Conservation (phyloP, 2,329 filamentous ascomycete genomes). For the Neofusicoccum umdonicola region DNA sequence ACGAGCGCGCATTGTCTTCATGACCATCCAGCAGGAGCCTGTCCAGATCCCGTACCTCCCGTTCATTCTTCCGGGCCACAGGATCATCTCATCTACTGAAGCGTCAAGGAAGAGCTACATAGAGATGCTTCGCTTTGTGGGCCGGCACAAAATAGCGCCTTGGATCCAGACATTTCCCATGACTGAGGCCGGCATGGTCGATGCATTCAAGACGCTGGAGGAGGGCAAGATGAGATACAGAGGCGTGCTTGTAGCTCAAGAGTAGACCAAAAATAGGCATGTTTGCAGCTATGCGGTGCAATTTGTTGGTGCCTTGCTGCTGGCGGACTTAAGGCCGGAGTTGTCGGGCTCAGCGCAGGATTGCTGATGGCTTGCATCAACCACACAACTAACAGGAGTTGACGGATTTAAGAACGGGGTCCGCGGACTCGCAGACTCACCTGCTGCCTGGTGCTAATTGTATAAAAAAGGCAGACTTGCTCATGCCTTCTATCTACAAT, state of each 20-base stretch:
- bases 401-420: no score
- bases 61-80: conserved; percentile 34
- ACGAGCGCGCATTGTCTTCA: conserved; percentile 32
- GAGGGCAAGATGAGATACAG: conserved; percentile 18
- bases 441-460: no score
- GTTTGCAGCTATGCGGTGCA: background rate
- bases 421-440: no score
- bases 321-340: no score
- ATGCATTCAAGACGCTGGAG: conserved; percentile 18
- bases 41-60: conserved; percentile 33
- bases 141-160: conserved; percentile 17
- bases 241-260: conserved; percentile 8
- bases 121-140: conserved; percentile 19
- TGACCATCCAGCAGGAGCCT: conserved; percentile 33
- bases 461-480: no score
- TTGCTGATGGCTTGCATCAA: no score
- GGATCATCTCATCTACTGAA: conserved; percentile 30
- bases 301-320: no score
- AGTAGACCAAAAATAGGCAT: background rate
- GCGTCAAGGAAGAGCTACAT: conserved; percentile 13
- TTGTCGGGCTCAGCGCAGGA: no score
- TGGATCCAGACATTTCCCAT: conserved; percentile 19
- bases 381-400: no score
- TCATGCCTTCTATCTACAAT: no score
- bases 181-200: conserved; percentile 18